Evolutionary conservation across 2,329 filamentous ascomycete species (phyloP).

Genomic region (Neophaeococcomyces aloes): DNA sequence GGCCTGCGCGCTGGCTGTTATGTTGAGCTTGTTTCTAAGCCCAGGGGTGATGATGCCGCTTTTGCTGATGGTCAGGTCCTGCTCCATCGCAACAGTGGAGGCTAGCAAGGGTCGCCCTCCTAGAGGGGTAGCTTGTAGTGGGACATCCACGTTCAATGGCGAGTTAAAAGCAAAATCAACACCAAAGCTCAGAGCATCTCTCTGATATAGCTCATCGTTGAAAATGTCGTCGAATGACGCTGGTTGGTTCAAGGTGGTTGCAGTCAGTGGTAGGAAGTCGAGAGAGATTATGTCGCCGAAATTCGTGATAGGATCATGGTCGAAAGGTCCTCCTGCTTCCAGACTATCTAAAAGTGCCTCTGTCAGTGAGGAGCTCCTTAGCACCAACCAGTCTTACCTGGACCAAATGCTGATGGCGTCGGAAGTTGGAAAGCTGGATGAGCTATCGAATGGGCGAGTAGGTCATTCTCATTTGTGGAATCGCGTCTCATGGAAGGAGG

Average conservation of each 20-base stretch:
- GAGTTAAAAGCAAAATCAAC: background rate
- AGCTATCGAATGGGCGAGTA: too few relatives aligned
- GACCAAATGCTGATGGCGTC: too few relatives aligned
- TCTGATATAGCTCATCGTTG: background rate
- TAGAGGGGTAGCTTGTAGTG: too few relatives aligned
- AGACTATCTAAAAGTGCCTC: background rate
- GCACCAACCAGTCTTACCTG: background rate
- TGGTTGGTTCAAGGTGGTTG: background rate
- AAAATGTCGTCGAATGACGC: background rate
- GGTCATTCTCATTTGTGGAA: too few relatives aligned
- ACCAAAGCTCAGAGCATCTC: constrained; percentile 9
- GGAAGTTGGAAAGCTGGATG: too few relatives aligned
- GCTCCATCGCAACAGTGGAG: too few relatives aligned
- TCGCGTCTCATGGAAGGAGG: too few relatives aligned
- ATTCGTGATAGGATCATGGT: constrained; percentile 5
- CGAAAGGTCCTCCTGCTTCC: background rate
- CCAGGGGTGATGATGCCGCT: too few relatives aligned
- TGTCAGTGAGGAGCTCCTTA: background rate
- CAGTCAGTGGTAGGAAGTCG: constrained; percentile 4
- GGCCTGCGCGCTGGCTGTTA: background rate
- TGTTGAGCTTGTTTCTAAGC: too few relatives aligned
- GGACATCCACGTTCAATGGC: too few relatives aligned
- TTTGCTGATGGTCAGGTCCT: too few relatives aligned
- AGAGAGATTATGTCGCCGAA: constrained; percentile 4
- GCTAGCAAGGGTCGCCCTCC: too few relatives aligned